Evolutionary conservation across 495 filamentous ascomycete species (phyloP).

Genomic region (Penicillium canescens): DNA sequence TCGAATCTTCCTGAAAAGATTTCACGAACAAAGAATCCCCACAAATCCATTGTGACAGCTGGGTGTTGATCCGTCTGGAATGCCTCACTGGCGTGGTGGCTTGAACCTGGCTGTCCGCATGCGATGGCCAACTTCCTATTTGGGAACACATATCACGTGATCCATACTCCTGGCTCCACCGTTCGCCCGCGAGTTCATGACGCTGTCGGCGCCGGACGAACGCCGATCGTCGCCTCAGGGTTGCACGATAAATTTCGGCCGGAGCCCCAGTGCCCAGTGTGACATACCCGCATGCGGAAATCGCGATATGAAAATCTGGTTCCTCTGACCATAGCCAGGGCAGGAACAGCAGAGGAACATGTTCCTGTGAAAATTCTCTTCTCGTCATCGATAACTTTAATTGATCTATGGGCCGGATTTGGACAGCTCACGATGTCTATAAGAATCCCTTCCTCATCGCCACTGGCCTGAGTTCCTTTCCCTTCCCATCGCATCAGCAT

Average conservation of each 20-base stretch:
- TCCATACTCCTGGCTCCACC: not conserved
- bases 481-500: conserved; percentile 12
- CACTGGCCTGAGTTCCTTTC: not conserved
- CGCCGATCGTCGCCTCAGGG: not conserved
- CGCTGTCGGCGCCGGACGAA: not conserved
- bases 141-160: conserved; percentile 17
- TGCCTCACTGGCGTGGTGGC: conserved; percentile 6
- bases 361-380: conserved; percentile 8
- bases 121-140: conserved; percentile 15
- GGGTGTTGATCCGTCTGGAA: conserved; percentile 7
- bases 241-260: conserved; percentile 6
- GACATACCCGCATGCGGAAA: conserved; percentile 34
- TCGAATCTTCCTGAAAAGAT: not conserved
- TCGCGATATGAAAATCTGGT: conserved; percentile 8
- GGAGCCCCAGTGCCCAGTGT: conserved; percentile 9
- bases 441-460: conserved; percentile 18
- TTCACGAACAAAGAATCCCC: not conserved
- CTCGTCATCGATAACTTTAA: conserved; percentile 19
- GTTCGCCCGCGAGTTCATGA: not conserved
- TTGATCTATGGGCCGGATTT: conserved; percentile 21
- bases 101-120: conserved; percentile 9
- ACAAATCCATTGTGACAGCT: not conserved
- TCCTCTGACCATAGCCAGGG: conserved; percentile 13
- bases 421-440: conserved; percentile 20
- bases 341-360: conserved; percentile 10